Evolutionary conservation across 2,329 filamentous ascomycete species (phyloP).

Genomic region (Botrytis elliptica): DNA sequence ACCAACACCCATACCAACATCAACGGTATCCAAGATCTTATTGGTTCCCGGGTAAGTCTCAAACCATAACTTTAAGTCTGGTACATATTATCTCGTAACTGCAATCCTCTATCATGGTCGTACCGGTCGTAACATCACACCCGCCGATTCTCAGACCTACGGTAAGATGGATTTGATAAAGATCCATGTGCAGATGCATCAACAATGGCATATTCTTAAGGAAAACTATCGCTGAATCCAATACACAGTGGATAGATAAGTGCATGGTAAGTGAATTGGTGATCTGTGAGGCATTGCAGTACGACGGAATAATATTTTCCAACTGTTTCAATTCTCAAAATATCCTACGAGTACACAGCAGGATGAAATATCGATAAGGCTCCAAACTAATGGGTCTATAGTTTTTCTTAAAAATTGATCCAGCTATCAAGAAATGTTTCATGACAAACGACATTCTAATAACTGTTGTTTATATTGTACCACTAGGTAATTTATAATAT

Average conservation of each 20-base stretch:
- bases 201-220: not conserved
- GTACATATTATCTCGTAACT: not conserved
- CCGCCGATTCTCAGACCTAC: too few species aligned
- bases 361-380: too few species aligned
- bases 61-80: too few species aligned
- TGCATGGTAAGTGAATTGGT: not conserved
- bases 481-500: not conserved
- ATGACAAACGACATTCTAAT: not conserved
- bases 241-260: not conserved
- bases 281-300: too few species aligned
- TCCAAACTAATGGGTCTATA: not conserved
- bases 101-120: too few species aligned
- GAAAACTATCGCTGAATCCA: too few species aligned
- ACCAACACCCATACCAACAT: not conserved
- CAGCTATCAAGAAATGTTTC: not conserved
- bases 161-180: not conserved
- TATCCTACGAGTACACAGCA: not conserved
- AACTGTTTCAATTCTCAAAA: not conserved
- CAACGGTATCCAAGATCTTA: not conserved
- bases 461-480: not conserved
- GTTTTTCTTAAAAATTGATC: not conserved
- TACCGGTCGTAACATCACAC: not conserved
- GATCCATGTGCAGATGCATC: not conserved
- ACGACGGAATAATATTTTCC: not conserved
- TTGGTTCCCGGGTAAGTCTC: not conserved